phyloP scores from a whole-genome alignment of 2,329 filamentous ascomycete genomes.

The Cephalotrichum gorgonifer region DNA sequence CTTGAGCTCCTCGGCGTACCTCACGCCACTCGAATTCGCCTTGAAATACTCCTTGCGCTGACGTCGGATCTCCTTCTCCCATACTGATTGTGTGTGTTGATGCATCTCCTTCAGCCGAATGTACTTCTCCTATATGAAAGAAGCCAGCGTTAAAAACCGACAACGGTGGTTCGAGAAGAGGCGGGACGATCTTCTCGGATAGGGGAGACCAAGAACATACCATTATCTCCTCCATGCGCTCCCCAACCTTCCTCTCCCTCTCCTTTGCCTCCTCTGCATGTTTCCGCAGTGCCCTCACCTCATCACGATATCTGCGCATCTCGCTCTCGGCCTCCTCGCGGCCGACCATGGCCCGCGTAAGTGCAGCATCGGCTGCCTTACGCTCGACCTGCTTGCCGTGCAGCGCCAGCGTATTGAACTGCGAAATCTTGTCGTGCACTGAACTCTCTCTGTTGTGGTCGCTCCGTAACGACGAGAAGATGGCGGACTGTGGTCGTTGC shows the following conservation, averaged over 20 bases:
- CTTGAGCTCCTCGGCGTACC: constrained; percentile 66
- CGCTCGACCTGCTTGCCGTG: constrained; percentile 52
- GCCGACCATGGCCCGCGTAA: constrained; percentile 56
- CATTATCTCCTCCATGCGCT: constrained; percentile 59
- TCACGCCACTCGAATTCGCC: constrained; percentile 57
- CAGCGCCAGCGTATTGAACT: constrained; percentile 59
- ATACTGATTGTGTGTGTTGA: constrained; percentile 53
- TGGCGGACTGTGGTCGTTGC: constrained; percentile 22
- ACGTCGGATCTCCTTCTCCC: constrained; percentile 64
- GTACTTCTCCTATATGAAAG: constrained; percentile 50
- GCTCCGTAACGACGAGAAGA: constrained; percentile 23
- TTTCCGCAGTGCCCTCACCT: constrained; percentile 41
- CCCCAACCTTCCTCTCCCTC: constrained; percentile 54
- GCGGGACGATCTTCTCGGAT: no score
- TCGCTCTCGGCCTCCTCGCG: constrained; percentile 65
- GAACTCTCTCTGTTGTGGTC: constrained; percentile 44
- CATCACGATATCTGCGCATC: constrained; percentile 51
- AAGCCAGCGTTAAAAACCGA: no score
- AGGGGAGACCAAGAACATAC: constrained; percentile 29
- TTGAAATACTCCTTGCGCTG: constrained; percentile 66
- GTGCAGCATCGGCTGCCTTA: constrained; percentile 53
- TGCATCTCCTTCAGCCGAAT: constrained; percentile 60
- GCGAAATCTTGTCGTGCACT: constrained; percentile 58
- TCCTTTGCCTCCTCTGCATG: constrained; percentile 56
- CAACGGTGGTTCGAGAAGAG: no score